Base-by-base conservation (phyloP, 1,284 basidiomycete genomes). In the Spongispora temasekensis region DNA sequence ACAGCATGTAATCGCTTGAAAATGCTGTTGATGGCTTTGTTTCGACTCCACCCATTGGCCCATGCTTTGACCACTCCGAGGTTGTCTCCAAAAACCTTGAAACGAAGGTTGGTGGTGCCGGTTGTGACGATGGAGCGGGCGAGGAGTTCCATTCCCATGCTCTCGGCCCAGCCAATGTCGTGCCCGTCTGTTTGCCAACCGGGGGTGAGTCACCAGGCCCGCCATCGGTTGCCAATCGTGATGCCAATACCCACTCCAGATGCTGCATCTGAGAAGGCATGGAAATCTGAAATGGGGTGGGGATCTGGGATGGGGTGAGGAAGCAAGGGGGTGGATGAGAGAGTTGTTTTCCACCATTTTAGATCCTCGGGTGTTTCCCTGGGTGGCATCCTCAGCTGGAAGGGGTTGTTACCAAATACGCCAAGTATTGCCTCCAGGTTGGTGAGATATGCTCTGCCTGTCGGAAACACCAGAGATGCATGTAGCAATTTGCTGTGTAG, bases 1-100 rank as follows among this genome's bases (percentile, higher is more conserved):
- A 34, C 32, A 34, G 15, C 15, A 8, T 34, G 32, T 34, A 34
- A 7, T 34, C 32, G 32, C 15, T 34, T 34, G 32, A 34, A 34
- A 15, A 15, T 34, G 32, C 15, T 15, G 15, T 34, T 34, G 32
- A 34, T 15, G 32, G 32, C 32, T 34, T 54, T 78, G 23, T 46
- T 46, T 6, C 23, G 12, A 23, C 44, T 46, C 5, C 13, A 13
- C 1, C 44, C 13, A 46, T n/a, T n/a, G n/a, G n/a, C n/a, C n/a
- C n/a, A n/a, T n/a, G n/a, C n/a, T n/a, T n/a, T n/a, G n/a, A n/a
- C 23, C 21, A 46, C 5, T 10, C 44, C 23, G 5, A 1, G 19
- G 23, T 46, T 46, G 44, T 46, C 44, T 46, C 44, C 23, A 23
- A 27, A 19, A 27, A 46, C 44, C 7, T 46, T 13, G 23, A 46